These are phyloP conservation scores for Cenchrus purpureus DNA, from an alignment of 176 grass and related monocot species.

Conservation along the genomic window DNA sequence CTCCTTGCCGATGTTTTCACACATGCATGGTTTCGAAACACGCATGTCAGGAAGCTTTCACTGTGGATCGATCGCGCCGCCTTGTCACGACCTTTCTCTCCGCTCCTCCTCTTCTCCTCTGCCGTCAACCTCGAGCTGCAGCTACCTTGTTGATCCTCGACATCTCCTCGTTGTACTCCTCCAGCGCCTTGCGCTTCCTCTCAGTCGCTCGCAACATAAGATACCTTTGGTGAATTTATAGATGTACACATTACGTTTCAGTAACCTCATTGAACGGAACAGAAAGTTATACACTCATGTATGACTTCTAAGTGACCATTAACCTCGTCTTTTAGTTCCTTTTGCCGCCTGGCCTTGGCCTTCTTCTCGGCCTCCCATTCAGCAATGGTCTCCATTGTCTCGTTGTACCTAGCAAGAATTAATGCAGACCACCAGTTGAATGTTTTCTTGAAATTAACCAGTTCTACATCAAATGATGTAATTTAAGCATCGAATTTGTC, in stretches of 20 bases:
- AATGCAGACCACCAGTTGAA: background rate
- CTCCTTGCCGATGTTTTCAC: too few species aligned
- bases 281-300: too few species aligned
- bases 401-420: slow-evolving; percentile 50
- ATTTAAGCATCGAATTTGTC: background rate
- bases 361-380: slow-evolving; percentile 81
- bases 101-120: slow-evolving; percentile 57
- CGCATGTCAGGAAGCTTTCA: slow-evolving; percentile 56
- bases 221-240: background rate
- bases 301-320: background rate
- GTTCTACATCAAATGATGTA: background rate
- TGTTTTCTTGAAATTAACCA: background rate
- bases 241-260: background rate
- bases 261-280: background rate
- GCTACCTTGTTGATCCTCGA: slow-evolving; percentile 60
- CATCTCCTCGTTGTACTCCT: slow-evolving; percentile 61
- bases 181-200: slow-evolving; percentile 42
- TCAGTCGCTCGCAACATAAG: slow-evolving; percentile 40
- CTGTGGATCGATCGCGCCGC: slow-evolving; percentile 40
- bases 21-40: slow-evolving; percentile 37
- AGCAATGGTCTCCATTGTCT: slow-evolving; percentile 52
- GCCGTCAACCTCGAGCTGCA: slow-evolving; percentile 32
- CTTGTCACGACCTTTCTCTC: slow-evolving; percentile 62
- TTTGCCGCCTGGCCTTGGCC: slow-evolving; percentile 56
- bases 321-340: slow-evolving; percentile 62